These are phyloP conservation scores for Aegilops sharonensis DNA, from an alignment of 176 grass and related monocot genomes.

Conservation along the genomic window DNA sequence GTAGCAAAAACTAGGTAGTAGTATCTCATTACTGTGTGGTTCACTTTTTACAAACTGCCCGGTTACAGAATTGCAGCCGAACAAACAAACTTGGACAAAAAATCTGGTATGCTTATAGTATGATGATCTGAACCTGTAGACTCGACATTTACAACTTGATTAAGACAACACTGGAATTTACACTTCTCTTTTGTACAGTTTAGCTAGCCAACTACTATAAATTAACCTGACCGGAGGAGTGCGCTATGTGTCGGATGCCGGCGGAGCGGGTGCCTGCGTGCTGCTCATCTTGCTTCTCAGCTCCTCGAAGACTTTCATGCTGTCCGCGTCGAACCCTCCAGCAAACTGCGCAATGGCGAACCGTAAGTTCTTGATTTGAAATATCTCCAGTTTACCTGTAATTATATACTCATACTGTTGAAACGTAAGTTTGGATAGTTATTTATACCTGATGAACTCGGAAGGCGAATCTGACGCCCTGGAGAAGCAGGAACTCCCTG, in stretches of 20 bases:
- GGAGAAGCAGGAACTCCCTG: slow-evolving; percentile 92
- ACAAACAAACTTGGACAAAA: slow-evolving; percentile 23
- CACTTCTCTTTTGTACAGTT: slow-evolving; percentile 29
- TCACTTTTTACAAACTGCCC: slow-evolving; percentile 17
- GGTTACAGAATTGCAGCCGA: background rate
- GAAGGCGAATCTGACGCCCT: slow-evolving; percentile 91
- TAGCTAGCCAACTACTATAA: background rate
- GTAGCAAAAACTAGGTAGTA: background rate
- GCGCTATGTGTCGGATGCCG: slow-evolving; percentile 6
- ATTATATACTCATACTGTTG: background rate
- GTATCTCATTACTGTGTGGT: background rate
- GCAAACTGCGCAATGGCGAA: slow-evolving; percentile 57
- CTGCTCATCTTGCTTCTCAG: slow-evolving; percentile 66
- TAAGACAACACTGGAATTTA: slow-evolving; percentile 24
- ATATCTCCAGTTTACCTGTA: background rate
- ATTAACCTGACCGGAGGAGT: background rate
- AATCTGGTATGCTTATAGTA: background rate
- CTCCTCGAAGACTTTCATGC: slow-evolving; percentile 88
- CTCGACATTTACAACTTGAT: slow-evolving; percentile 20
- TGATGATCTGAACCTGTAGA: slow-evolving; percentile 12
- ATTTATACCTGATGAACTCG: slow-evolving; percentile 78
- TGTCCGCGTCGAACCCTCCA: slow-evolving; percentile 82
- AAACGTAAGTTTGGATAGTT: too few relatives aligned
- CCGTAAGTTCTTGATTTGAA: background rate
- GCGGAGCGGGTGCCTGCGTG: slow-evolving; percentile 26